These are phyloP conservation scores for Pouteria campechiana DNA, from an alignment of 179 eudicot species.

Conservation along the genomic window DNA sequence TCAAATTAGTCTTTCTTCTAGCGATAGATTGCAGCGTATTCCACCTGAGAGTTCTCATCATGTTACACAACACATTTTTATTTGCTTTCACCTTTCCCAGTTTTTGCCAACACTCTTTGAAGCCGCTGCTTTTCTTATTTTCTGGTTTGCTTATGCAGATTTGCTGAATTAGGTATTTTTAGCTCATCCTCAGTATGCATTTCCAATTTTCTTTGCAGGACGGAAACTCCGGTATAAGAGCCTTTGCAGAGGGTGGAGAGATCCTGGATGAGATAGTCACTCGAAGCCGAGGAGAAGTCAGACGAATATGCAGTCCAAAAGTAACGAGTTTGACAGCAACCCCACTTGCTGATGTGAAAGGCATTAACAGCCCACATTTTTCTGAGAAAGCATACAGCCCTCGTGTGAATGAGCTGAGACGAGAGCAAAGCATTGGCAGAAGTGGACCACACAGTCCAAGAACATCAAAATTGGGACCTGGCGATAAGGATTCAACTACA, in stretches of 20 bases:
- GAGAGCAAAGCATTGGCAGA: slow-evolving; percentile 29
- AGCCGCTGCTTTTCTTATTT: neutral
- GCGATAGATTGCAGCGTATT: too few species aligned
- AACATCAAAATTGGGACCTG: too few species aligned
- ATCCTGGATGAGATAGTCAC: slow-evolving; percentile 67
- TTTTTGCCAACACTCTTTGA: too few species aligned
- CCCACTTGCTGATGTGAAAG: slow-evolving; percentile 32
- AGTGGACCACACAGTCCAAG: slow-evolving; percentile 41
- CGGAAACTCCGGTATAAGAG: slow-evolving; percentile 43
- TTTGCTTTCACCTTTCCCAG: neutral
- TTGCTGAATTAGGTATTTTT: neutral
- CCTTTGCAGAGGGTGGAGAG: slow-evolving; percentile 50
- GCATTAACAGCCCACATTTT: slow-evolving; percentile 32
- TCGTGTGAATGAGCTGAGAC: slow-evolving; percentile 39
- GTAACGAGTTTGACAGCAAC: slow-evolving; percentile 64
- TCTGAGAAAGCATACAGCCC: slow-evolving; percentile 45
- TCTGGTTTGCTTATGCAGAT: neutral
- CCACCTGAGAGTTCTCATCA: too few species aligned
- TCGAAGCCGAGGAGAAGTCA: slow-evolving; percentile 80
- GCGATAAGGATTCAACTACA: too few species aligned
- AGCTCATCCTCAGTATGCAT: neutral
- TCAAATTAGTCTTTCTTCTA: too few species aligned
- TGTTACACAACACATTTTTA: slow-evolving; percentile 6
- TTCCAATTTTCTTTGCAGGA: slow-evolving; percentile 30
- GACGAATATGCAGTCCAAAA: slow-evolving; percentile 55